Conservation (phyloP, 1,139 yeast genomes). For the Yueomyces sp. region DNA sequence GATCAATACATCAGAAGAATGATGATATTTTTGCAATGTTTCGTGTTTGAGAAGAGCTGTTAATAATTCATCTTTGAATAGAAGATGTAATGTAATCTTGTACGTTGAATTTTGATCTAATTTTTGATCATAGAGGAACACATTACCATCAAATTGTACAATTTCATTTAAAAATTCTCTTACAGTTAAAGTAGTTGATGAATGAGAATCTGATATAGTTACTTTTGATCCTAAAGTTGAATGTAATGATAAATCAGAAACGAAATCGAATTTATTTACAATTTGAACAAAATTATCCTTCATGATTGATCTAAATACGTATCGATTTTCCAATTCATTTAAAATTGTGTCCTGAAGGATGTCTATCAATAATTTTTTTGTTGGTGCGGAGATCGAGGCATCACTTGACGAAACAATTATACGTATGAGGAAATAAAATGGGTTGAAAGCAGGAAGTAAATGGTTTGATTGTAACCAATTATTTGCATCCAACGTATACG, state of each 20-base stretch:
- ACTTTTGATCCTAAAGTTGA: conserved; percentile 44
- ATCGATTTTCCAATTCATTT: not conserved
- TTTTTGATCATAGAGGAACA: not conserved
- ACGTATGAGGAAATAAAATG: conserved; percentile 34
- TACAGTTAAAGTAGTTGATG: conserved; percentile 33
- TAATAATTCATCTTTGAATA: conserved; percentile 42
- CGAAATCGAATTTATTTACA: conserved; percentile 2
- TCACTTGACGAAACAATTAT: conserved; percentile 34
- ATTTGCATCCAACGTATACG: conserved; percentile 35
- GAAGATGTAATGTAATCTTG: conserved; percentile 33
- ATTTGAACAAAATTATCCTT: not conserved
- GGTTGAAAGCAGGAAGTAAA: conserved; percentile 36
- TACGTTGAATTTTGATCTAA: conserved; percentile 3
- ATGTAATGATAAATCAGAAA: conserved; percentile 40
- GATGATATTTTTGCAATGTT: not conserved
- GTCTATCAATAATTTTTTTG: not conserved
- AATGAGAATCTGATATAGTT: conserved; percentile 26
- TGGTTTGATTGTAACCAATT: conserved; percentile 41
- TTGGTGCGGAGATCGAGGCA: conserved; percentile 12
- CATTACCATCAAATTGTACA: conserved; percentile 1
- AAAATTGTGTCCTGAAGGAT: not conserved
- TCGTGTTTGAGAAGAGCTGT: conserved; percentile 18
- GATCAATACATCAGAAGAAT: too few species aligned
- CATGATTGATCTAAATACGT: not conserved
- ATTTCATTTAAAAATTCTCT: conserved; percentile 27